Evolutionary conservation across 2,329 filamentous ascomycete genomes (phyloP), one percentile per base, ranked within the genome.

Genomic region (Epichloe sp.): DNA sequence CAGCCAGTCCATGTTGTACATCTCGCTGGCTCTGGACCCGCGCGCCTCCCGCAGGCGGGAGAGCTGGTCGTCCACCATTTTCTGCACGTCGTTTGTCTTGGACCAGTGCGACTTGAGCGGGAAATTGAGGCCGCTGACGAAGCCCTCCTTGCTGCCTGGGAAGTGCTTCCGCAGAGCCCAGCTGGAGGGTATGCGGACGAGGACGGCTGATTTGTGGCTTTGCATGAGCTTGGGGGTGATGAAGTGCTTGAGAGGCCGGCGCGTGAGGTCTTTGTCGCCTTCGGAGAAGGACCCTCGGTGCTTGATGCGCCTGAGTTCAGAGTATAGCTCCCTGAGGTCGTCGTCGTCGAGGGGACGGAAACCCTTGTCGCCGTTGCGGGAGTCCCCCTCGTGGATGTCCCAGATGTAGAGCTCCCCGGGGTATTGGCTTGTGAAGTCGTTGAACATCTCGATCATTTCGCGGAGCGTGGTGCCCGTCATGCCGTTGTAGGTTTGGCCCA

Each of bases 401-500:
- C 58, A 57, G 50, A 68, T 65, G 57, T 63, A 57, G 44, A 67
- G 56, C 53, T 68, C 65, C 11, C 65, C 65, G 3, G 64, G 64
- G 21, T 57, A 44, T 5, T 59, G 41, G 0, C 52, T 34, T 45
- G 60, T 63, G 54, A 65, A 68, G 4, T 52, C 31, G 52, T 65
- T 66, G 51, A 65, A 54, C 3, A 55, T 52, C 4, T 56, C 45
- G 12, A 65, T 53, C 56, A 67, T 63, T n/a, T 59, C 58, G 11
- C 56, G 35, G 38, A 66, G 43, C 3, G n/a, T 44, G 21, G 59
- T 57, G 7, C 63, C 63, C 5, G 57, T 17, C 23, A 54, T 48
- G 42, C 64, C 65, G n/a, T 63, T 56, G 48, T 52, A 62, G 0
- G 23, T 5, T 4, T 34, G 3, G 4, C 51, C 26, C 2, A 62